Conservation (phyloP, 257 asterid species). For the Verbascum thapsus region DNA sequence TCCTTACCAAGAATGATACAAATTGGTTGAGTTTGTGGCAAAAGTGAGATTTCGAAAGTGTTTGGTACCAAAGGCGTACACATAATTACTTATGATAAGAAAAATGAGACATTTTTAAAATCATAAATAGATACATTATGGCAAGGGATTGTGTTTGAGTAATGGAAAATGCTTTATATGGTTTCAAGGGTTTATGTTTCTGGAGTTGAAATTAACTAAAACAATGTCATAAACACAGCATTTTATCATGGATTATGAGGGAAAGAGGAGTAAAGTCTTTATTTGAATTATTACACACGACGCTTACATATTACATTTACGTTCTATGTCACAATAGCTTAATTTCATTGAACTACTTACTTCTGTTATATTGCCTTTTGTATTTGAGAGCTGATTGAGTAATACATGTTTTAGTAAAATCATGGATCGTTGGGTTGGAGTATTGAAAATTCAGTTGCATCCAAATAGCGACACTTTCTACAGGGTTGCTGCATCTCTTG, state of each 20-base stretch:
- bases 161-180: slow-evolving; percentile 13
- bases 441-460: slow-evolving; percentile 68
- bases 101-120: too few species aligned
- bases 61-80: too few species aligned
- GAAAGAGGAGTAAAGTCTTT: neutral
- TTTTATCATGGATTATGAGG: slow-evolving; percentile 8
- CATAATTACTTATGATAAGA: too few species aligned
- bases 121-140: too few species aligned
- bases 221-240: neutral
- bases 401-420: slow-evolving; percentile 28
- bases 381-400: slow-evolving; percentile 12
- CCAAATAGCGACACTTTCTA: slow-evolving; percentile 53
- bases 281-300: neutral
- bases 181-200: neutral
- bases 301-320: neutral
- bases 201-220: neutral
- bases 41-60: too few species aligned
- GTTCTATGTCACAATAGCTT: neutral
- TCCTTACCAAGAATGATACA: too few species aligned
- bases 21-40: too few species aligned
- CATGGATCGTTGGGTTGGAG: slow-evolving; percentile 93
- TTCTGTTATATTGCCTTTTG: neutral
- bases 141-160: slow-evolving; percentile 15
- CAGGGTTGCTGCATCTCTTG: slow-evolving; percentile 82
- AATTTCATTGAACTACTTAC: neutral